These are phyloP conservation scores for Diaporthe australafricana DNA, from an alignment of 2,329 filamentous ascomycete genomes.

Conservation along the genomic window DNA sequence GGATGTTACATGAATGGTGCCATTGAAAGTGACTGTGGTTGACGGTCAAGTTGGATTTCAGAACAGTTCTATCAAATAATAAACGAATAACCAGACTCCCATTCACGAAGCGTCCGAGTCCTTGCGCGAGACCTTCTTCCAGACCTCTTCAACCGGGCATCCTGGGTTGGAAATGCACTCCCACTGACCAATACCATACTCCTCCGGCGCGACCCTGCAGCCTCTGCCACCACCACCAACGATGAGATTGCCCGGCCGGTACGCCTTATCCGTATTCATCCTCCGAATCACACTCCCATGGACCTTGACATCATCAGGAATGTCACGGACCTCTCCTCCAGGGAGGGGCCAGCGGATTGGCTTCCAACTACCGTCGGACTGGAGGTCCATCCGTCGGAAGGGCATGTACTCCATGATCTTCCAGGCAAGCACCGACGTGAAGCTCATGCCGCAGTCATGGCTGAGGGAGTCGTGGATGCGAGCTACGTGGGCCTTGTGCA, in stretches of 20 bases:
- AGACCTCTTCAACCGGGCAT: constrained; percentile 77
- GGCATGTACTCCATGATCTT: constrained; percentile 85
- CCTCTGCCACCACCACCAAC: constrained; percentile 83
- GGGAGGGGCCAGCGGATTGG: constrained; percentile 85
- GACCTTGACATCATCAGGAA: constrained; percentile 76
- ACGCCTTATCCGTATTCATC: constrained; percentile 71
- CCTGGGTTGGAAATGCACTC: constrained; percentile 72
- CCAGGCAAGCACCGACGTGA: constrained; percentile 73
- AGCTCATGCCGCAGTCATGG: constrained; percentile 69
- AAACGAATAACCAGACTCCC: neutral
- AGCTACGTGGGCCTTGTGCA: constrained; percentile 67
- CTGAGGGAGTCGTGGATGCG: constrained; percentile 78
- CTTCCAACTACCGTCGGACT: constrained; percentile 79
- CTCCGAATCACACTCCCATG: constrained; percentile 81
- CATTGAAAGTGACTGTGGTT: neutral
- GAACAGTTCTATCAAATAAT: neutral
- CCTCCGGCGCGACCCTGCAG: constrained; percentile 67
- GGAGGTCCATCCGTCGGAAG: constrained; percentile 84
- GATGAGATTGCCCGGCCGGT: constrained; percentile 84
- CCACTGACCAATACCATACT: constrained; percentile 80
- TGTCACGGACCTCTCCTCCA: constrained; percentile 80
- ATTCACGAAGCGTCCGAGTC: constrained; percentile 33
- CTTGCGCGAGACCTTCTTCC: constrained; percentile 56
- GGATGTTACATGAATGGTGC: neutral
- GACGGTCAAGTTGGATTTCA: neutral